Evolutionary conservation across 768 basidiomycete genomes (phyloP).

Genomic region (Psilocybe cyanescens): DNA sequence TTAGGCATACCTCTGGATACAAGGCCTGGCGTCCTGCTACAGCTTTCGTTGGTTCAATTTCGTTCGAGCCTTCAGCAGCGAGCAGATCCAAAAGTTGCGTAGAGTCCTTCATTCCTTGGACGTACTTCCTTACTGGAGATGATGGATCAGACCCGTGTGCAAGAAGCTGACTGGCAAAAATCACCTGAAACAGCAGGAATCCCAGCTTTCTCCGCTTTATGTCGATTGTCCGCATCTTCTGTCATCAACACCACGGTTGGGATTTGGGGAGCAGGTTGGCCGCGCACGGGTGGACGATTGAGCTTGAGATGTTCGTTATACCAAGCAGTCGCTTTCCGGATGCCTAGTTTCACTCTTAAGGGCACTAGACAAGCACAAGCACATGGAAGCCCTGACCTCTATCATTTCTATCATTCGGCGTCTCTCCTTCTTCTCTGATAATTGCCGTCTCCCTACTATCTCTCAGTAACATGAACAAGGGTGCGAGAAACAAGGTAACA

Average conservation of each 20-base stretch:
- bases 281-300: constrained; percentile 54
- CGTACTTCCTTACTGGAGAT: constrained; percentile 73
- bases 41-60: constrained; percentile 65
- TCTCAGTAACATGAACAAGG: background rate
- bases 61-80: constrained; percentile 65
- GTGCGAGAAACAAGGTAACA: constrained; percentile 28
- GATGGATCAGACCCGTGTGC: constrained; percentile 5
- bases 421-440: constrained; percentile 75
- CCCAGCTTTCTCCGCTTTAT: constrained; percentile 70
- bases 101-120: constrained; percentile 71
- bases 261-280: constrained; percentile 43
- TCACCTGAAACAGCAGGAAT: constrained; percentile 68
- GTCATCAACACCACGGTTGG: constrained; percentile 83
- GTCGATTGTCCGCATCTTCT: constrained; percentile 85
- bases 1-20: constrained; percentile 70
- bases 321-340: constrained; percentile 87
- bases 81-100: constrained; percentile 81
- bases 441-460: constrained; percentile 74
- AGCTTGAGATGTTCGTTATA: constrained; percentile 75
- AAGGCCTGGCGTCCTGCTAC: constrained; percentile 56
- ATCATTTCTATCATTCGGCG: constrained; percentile 94
- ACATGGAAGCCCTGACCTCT: constrained; percentile 59
- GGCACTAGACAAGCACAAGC: background rate
- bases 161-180: constrained; percentile 4
- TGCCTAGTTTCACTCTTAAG: constrained; percentile 53